Percentiles rank a stretch among this genome's conserved stretches.
These are phyloP conservation scores for Russula virescens DNA, from an alignment of 768 basidiomycete species.

Conservation along the genomic window DNA sequence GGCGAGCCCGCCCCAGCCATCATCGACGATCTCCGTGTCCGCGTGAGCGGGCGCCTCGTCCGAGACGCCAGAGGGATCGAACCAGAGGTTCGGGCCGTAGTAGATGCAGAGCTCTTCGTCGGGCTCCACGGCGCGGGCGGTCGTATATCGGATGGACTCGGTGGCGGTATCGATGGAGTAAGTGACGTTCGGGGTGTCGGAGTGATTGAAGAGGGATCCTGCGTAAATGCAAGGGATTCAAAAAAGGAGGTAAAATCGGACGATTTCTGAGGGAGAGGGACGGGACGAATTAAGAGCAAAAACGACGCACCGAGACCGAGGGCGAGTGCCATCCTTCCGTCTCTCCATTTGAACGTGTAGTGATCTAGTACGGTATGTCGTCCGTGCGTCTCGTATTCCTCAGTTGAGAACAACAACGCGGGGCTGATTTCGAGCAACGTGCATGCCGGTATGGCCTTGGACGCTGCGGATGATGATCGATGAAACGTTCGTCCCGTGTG, in stretches of 20 bases:
- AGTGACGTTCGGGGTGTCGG: slow-evolving; percentile 61
- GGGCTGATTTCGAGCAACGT: slow-evolving; percentile 82
- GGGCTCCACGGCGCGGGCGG: slow-evolving; percentile 44
- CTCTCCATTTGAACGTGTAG: slow-evolving; percentile 72
- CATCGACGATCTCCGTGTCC: slow-evolving; percentile 29
- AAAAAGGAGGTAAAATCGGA: neutral
- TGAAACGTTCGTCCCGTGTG: no score
- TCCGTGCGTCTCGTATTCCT: slow-evolving; percentile 66
- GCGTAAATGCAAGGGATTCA: neutral
- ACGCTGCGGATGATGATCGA: slow-evolving; percentile 34
- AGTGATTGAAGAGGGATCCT: slow-evolving; percentile 86
- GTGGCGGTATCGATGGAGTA: slow-evolving; percentile 48
- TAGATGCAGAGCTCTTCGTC: slow-evolving; percentile 79
- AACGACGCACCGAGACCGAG: slow-evolving; percentile 21
- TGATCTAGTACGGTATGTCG: slow-evolving; percentile 61
- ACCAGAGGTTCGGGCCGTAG: slow-evolving; percentile 67
- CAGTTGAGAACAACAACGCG: slow-evolving; percentile 64
- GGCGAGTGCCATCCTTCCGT: slow-evolving; percentile 70
- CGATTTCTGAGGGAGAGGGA: no score
- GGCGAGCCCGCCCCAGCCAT: slow-evolving; percentile 44
- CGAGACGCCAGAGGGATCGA: slow-evolving; percentile 38
- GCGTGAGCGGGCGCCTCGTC: neutral
- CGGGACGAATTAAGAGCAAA: no score
- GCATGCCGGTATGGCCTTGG: slow-evolving; percentile 47
- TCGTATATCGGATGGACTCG: slow-evolving; percentile 59